A percentile compares a stretch with the other conserved stretches of the same genome.
These are phyloP conservation scores for Cucumis hystrix DNA, from an alignment of 306 rosid species.

Conservation along the genomic window DNA sequence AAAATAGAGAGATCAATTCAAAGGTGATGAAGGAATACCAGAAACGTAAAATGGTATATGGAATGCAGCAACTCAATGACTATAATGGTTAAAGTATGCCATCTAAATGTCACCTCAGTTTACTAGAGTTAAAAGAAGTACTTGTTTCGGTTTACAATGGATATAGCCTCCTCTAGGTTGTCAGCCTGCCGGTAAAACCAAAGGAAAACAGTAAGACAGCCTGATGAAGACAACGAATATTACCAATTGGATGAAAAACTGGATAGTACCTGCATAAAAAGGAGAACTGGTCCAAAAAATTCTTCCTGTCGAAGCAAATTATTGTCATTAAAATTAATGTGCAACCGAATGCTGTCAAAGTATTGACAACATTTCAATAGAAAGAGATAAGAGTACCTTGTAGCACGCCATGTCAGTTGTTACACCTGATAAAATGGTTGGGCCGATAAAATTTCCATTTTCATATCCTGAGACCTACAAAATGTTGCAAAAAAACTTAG, in stretches of 20 bases:
- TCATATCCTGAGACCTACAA: slow-evolving; percentile 56
- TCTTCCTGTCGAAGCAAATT: slow-evolving; percentile 48
- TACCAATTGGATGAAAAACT: background rate
- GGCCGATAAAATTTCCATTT: slow-evolving; percentile 56
- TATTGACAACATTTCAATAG: background rate
- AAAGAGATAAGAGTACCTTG: slow-evolving; percentile 21
- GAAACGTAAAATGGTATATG: background rate
- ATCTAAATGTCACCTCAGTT: background rate
- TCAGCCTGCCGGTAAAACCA: slow-evolving; percentile 36
- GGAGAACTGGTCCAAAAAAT: slow-evolving; percentile 55
- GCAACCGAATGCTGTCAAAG: slow-evolving; percentile 13
- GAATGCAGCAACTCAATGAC: slow-evolving; percentile 4
- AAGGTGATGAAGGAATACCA: background rate
- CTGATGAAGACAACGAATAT: slow-evolving; percentile 1
- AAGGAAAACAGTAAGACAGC: slow-evolving; percentile 3
- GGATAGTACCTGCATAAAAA: slow-evolving; percentile 51
- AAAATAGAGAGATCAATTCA: background rate
- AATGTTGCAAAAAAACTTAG: background rate
- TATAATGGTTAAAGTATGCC: slow-evolving; percentile 1
- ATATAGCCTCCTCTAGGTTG: slow-evolving; percentile 52
- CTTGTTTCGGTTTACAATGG: slow-evolving; percentile 55
- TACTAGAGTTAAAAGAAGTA: slow-evolving; percentile 11
- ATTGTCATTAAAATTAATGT: slow-evolving; percentile 19
- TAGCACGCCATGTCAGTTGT: slow-evolving; percentile 58
- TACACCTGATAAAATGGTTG: slow-evolving; percentile 48